phyloP scores from a whole-genome alignment of 2,329 filamentous ascomycete species.

The Aspergillus quadrilineatus region DNA sequence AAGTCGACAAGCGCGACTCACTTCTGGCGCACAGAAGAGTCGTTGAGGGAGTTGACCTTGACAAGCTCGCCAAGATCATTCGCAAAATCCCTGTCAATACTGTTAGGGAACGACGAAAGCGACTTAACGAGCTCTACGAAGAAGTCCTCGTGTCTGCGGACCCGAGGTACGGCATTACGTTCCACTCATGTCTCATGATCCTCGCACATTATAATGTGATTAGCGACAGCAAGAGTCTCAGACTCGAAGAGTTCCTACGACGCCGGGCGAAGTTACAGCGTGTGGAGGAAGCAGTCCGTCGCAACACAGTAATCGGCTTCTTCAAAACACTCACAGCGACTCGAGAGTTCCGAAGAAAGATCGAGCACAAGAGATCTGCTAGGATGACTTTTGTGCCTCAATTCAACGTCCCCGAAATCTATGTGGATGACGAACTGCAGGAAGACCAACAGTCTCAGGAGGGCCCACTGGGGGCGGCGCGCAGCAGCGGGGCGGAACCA shows the following conservation, averaged over 20 bases:
- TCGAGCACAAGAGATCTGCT: slow-evolving; percentile 69
- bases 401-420: slow-evolving; percentile 83
- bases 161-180: slow-evolving; percentile 83
- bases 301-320: slow-evolving; percentile 88
- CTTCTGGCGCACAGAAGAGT: slow-evolving; percentile 38
- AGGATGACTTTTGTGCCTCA: slow-evolving; percentile 77
- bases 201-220: slow-evolving; percentile 98
- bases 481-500: slow-evolving; percentile 12
- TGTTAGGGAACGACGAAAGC: slow-evolving; percentile 71
- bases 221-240: slow-evolving; percentile 91
- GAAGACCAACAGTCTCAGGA: slow-evolving; percentile 35
- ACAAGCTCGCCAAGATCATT: slow-evolving; percentile 71
- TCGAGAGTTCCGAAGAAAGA: slow-evolving; percentile 72
- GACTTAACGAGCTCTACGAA: slow-evolving; percentile 94
- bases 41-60: slow-evolving; percentile 65
- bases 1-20: slow-evolving; percentile 55
- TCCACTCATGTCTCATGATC: slow-evolving; percentile 90
- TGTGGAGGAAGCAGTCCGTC: slow-evolving; percentile 89
- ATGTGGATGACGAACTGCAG: slow-evolving; percentile 70
- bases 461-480: slow-evolving; percentile 14
- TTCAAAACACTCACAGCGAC: slow-evolving; percentile 92
- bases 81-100: slow-evolving; percentile 69
- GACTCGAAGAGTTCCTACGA: slow-evolving; percentile 89
- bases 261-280: slow-evolving; percentile 86
- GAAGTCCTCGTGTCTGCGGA: slow-evolving; percentile 94